Conservation (phyloP, 495 filamentous ascomycete genomes). For the Penicillium diatomitis region DNA sequence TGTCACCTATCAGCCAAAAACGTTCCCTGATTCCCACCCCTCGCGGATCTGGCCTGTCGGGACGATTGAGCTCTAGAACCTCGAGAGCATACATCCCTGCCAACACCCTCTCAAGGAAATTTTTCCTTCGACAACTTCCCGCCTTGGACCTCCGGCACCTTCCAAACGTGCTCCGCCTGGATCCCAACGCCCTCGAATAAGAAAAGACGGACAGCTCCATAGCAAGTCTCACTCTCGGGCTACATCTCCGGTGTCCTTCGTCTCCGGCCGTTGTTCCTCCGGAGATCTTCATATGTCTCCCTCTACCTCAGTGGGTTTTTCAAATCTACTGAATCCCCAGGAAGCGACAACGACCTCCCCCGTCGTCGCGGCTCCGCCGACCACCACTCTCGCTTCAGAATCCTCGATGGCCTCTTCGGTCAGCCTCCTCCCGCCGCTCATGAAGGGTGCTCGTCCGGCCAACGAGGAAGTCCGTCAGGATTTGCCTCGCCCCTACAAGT, state of each 20-base stretch:
- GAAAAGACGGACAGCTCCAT: neutral
- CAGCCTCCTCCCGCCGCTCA: constrained; percentile 54
- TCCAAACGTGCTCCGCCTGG: too few species aligned
- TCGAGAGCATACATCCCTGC: too few species aligned
- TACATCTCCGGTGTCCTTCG: constrained; percentile 17
- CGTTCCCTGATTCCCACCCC: neutral
- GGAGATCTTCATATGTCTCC: constrained; percentile 59
- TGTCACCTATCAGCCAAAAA: neutral
- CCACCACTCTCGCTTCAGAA: constrained; percentile 21
- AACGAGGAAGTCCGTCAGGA: constrained; percentile 58
- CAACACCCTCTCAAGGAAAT: constrained; percentile 15
- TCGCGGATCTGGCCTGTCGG: constrained; percentile 26
- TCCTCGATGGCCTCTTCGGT: constrained; percentile 59
- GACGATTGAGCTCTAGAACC: constrained; percentile 15
- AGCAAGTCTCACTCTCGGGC: constrained; percentile 1
- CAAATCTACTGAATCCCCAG: constrained; percentile 67
- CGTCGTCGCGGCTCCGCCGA: constrained; percentile 22
- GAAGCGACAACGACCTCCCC: constrained; percentile 12
- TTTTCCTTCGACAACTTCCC: constrained; percentile 18
- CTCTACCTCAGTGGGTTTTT: constrained; percentile 64
- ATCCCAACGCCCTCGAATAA: neutral
- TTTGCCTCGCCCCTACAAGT: constrained; percentile 94
- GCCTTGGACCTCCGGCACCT: neutral
- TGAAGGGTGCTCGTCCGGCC: constrained; percentile 57
- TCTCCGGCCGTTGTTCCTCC: constrained; percentile 1